Percentiles rank a stretch among this genome's conserved stretches.
phyloP scores from a whole-genome alignment of 2,329 filamentous ascomycete species.

The Colletotrichum sp. region DNA sequence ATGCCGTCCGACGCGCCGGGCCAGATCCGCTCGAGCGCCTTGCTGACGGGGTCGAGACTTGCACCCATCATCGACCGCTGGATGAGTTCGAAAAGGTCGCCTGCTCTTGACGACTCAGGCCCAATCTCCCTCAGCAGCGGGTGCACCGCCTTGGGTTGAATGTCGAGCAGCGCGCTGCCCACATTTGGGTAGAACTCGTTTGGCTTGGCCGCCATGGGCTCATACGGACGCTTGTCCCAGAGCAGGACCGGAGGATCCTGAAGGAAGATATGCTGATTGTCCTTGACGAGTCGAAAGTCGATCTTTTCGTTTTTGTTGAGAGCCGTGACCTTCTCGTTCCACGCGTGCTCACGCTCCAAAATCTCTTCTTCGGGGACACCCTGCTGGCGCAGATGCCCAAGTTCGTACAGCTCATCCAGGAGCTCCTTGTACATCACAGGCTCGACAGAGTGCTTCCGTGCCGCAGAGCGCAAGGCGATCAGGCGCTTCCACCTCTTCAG shows the following conservation, averaged over 20 bases:
- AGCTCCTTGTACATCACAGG: slow-evolving; percentile 30
- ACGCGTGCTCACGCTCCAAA: slow-evolving; percentile 32
- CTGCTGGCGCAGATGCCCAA: slow-evolving; percentile 24
- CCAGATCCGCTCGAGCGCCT: slow-evolving; percentile 56
- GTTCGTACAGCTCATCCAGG: slow-evolving; percentile 34
- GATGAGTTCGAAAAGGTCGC: slow-evolving; percentile 59
- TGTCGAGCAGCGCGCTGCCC: slow-evolving; percentile 65
- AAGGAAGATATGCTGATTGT: slow-evolving; percentile 58
- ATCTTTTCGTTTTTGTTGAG: slow-evolving; percentile 35
- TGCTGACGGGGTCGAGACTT: slow-evolving; percentile 38
- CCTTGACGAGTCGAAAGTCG: slow-evolving; percentile 46
- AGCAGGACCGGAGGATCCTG: slow-evolving; percentile 56
- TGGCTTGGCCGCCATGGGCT: slow-evolving; percentile 64
- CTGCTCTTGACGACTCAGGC: slow-evolving; percentile 39
- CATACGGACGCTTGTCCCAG: slow-evolving; percentile 74
- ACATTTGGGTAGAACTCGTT: slow-evolving; percentile 72
- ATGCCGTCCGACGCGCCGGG: slow-evolving; percentile 64
- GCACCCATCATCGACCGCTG: slow-evolving; percentile 42
- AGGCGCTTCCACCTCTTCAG: slow-evolving; percentile 25
- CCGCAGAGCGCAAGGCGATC: slow-evolving; percentile 26
- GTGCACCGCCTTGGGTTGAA: slow-evolving; percentile 63
- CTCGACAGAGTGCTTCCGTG: slow-evolving; percentile 15
- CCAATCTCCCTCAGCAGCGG: slow-evolving; percentile 52
- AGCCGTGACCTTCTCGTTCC: slow-evolving; percentile 35
- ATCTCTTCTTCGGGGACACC: slow-evolving; percentile 27